Evolutionary conservation across 306 rosid genomes (phyloP).

Genomic region (Inga oerstediana): DNA sequence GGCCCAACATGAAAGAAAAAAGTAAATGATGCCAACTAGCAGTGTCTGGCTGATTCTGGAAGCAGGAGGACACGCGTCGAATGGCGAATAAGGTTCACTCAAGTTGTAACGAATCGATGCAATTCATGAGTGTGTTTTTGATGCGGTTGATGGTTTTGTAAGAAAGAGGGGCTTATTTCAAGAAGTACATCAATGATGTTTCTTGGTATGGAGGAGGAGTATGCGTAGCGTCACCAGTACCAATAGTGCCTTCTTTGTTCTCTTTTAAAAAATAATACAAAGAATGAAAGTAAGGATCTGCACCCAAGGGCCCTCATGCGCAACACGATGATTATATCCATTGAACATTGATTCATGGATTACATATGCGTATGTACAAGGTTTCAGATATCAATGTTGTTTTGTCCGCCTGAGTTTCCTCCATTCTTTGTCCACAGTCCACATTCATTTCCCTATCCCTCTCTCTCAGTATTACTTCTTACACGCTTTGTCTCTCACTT

Average conservation of each 20-base stretch:
- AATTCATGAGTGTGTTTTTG: constrained; percentile 40
- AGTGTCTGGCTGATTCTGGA: constrained; percentile 32
- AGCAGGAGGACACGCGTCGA: constrained; percentile 34
- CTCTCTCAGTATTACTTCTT: background rate
- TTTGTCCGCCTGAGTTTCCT: constrained; percentile 35
- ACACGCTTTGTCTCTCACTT: constrained; percentile 44
- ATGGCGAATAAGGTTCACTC: background rate
- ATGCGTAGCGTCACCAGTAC: constrained; percentile 44
- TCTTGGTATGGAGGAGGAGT: constrained; percentile 30
- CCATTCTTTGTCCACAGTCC: constrained; percentile 35
- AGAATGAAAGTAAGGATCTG: constrained; percentile 25
- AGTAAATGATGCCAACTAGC: constrained; percentile 20
- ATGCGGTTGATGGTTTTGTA: constrained; percentile 32
- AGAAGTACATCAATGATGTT: constrained; percentile 46
- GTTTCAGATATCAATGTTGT: constrained; percentile 40
- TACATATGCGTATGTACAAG: constrained; percentile 15
- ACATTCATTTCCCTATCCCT: constrained; percentile 41
- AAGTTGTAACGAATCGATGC: constrained; percentile 26
- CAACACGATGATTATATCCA: constrained; percentile 56
- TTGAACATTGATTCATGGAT: constrained; percentile 48
- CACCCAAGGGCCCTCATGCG: constrained; percentile 49
- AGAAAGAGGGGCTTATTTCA: background rate
- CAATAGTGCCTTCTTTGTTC: constrained; percentile 19
- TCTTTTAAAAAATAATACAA: background rate
- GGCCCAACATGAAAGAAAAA: background rate